phyloP scores from a whole-genome alignment of 108 stramenopile species.

The Skeletonema potamos region DNA sequence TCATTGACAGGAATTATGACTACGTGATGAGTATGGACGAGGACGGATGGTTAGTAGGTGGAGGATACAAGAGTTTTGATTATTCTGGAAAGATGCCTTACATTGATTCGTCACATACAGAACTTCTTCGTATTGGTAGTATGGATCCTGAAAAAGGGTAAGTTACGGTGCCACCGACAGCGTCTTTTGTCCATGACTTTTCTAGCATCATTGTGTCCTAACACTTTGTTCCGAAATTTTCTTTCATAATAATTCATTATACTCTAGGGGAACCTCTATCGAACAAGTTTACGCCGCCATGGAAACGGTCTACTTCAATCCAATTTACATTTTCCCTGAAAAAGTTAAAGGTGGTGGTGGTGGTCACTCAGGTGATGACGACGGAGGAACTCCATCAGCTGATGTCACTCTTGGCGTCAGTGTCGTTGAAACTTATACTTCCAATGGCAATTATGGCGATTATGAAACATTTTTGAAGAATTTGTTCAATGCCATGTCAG shows the following conservation, averaged over 20 bases:
- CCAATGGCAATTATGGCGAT: conserved; percentile 52
- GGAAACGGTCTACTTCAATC: conserved; percentile 66
- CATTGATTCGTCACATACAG: conserved; percentile 89
- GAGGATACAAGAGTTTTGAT: conserved; percentile 91
- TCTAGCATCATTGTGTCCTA: not conserved
- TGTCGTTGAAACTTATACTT: conserved; percentile 84
- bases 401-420: conserved; percentile 85
- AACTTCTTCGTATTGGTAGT: conserved; percentile 85
- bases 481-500: conserved; percentile 77
- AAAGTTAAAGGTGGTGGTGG: conserved; percentile 88
- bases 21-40: conserved; percentile 93
- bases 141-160: conserved; percentile 70
- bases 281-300: conserved; percentile 80
- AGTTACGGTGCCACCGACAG: conserved; percentile 72
- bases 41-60: conserved; percentile 91
- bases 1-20: conserved; percentile 86
- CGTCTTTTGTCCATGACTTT: conserved; percentile 63
- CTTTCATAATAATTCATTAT: conserved; percentile 44
- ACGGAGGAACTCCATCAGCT: conserved; percentile 54
- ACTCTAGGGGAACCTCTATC: conserved; percentile 80
- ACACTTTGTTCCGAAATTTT: too few relatives aligned
- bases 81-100: conserved; percentile 95
- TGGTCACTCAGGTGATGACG: conserved; percentile 67
- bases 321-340: conserved; percentile 82
- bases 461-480: conserved; percentile 83